phyloP scores from a whole-genome alignment of 345 rosid species.

The Boechera divaricarpa region DNA sequence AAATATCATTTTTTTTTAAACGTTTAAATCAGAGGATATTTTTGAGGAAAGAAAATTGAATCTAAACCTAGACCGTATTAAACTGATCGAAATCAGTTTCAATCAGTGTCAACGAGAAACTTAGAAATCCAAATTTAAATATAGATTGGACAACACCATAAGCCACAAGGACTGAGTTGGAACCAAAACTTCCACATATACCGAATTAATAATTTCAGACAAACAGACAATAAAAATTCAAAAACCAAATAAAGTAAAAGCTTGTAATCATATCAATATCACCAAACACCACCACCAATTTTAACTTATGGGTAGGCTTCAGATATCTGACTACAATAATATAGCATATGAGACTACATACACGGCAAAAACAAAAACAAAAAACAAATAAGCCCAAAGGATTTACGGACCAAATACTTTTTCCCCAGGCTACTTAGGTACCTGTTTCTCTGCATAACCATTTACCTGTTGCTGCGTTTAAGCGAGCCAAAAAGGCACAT shows the following conservation, averaged over 20 bases:
- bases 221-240: neutral
- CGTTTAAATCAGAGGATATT: neutral
- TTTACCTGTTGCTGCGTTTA: slow-evolving; percentile 38
- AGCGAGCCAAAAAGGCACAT: slow-evolving; percentile 42
- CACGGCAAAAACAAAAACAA: slow-evolving; percentile 27
- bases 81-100: too few species aligned
- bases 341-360: slow-evolving; percentile 15
- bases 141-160: neutral
- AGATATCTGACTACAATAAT: slow-evolving; percentile 22
- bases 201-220: slow-evolving; percentile 5
- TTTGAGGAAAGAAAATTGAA: neutral
- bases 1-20: too few species aligned
- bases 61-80: neutral
- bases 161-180: neutral
- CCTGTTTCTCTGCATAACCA: slow-evolving; percentile 39
- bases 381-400: slow-evolving; percentile 24
- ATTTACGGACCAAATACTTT: slow-evolving; percentile 42
- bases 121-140: neutral
- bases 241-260: neutral
- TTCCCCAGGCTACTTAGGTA: slow-evolving; percentile 39
- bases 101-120: neutral
- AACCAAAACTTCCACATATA: slow-evolving; percentile 21
- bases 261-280: slow-evolving; percentile 28
- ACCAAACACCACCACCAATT: slow-evolving; percentile 33
- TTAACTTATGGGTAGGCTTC: slow-evolving; percentile 33